Conservation (phyloP, 169 alveolate genomes). For the Amoebophrya sp. region DNA sequence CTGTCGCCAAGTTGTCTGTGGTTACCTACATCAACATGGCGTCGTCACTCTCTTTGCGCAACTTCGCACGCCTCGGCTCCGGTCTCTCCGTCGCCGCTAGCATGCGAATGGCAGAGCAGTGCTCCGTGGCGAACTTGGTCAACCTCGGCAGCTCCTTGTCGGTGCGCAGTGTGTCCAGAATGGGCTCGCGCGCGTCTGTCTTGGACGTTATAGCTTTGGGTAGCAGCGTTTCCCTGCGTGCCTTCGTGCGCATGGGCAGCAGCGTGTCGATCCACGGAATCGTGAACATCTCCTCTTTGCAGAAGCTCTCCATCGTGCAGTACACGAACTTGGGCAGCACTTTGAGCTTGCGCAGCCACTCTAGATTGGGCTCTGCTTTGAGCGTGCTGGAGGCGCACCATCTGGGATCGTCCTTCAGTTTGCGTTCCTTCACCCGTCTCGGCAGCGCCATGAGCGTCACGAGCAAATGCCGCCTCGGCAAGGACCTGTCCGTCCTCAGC, state of each 20-base stretch:
- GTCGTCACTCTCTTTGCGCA: constrained; percentile 16
- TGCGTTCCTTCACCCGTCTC: constrained; percentile 27
- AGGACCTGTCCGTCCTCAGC: neutral
- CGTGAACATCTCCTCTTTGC: neutral
- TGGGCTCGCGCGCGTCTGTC: neutral
- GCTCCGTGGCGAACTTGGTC: neutral
- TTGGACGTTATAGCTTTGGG: constrained; percentile 1
- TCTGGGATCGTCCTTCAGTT: neutral
- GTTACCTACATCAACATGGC: neutral
- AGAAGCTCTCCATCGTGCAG: neutral
- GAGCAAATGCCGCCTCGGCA: neutral
- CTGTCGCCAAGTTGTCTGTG: neutral
- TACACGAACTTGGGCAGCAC: too few species aligned
- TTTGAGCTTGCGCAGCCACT: neutral
- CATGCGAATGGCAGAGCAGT: neutral
- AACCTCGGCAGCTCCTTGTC: neutral
- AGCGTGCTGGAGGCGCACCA: neutral
- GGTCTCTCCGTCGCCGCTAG: neutral
- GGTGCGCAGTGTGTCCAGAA: neutral
- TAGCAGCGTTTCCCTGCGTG: neutral
- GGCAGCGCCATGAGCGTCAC: neutral
- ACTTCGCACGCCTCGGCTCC: neutral
- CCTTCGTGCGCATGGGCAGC: neutral
- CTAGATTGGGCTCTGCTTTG: neutral
- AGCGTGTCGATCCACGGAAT: constrained; percentile 3